Base-by-base conservation (phyloP, 495 filamentous ascomycete genomes). In the Aspergillus nanangensis region DNA sequence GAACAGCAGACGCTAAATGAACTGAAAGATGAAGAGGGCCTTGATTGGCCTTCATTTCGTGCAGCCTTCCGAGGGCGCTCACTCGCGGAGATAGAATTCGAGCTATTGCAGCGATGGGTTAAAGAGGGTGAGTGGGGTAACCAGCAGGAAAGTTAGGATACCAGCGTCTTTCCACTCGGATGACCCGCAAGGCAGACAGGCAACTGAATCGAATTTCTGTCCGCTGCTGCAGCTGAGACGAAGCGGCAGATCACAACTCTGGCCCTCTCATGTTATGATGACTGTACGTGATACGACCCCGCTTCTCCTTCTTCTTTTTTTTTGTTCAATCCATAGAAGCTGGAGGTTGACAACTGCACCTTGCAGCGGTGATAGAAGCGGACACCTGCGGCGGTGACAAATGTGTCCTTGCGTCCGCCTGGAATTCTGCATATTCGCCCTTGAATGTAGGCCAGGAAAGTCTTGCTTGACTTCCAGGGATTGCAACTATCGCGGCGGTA, bases 71-170 rank as follows among this genome's bases (percentile, higher is more conserved):
- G 61, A 9, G 47, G 52, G 33, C 62, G 70, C 11, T 53, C 64
- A 14, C 51, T 51, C 24, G 38, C 55, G 15, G 70, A 70, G 38
- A 55, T 70, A 33, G 68, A 74, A 39, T 65, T 62, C 45, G 60
- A 74, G 35, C 40, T 72, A 47, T 45, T 74, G 38, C 60, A 58
- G 46, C 48, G 60, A 14, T 74, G 64, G 62, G 65, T 56, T 37
- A 63, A 48, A 13, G 51, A 36, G 9, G 47, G 55, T 31, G 37
- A 20, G 10, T 18, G 38, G 37, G 31, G 23, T 32, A 51, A 40
- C 24, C 25, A 49, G 15, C 29, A 49, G 3, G 37, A 34, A 19
- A 17, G n/a, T 42, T 10, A 11, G 31, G 34, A 38, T 21, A 14
- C 4, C 7, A 22, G 33, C 11, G 9, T 45, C 46, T 22, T 31